Conservation (phyloP, 371 early-diverging fungal genomes). For the Syncephalastrum racemosum region DNA sequence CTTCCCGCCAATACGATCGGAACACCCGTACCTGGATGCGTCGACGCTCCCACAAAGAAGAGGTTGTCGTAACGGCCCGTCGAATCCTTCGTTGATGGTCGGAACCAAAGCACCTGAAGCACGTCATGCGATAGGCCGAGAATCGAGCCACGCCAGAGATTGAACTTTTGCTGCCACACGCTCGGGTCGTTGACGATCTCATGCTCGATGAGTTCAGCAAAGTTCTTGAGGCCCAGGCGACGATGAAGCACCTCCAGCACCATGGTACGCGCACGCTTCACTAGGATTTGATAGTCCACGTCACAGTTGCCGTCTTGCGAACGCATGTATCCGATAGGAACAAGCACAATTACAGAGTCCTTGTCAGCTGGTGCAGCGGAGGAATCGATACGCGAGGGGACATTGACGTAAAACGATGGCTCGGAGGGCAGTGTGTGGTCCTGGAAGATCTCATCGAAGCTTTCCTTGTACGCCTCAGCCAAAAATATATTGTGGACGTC, state of each 20-base stretch:
- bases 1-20: slow-evolving; percentile 66
- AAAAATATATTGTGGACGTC: slow-evolving; percentile 67
- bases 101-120: slow-evolving; percentile 59
- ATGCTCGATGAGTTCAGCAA: slow-evolving; percentile 45
- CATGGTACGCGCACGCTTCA: slow-evolving; percentile 44
- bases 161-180: slow-evolving; percentile 61
- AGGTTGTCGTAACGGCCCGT: slow-evolving; percentile 52
- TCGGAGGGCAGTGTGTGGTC: slow-evolving; percentile 45
- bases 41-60: slow-evolving; percentile 67
- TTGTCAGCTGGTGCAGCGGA: slow-evolving; percentile 54
- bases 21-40: slow-evolving; percentile 72
- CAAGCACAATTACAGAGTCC: slow-evolving; percentile 57
- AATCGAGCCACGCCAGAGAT: slow-evolving; percentile 61
- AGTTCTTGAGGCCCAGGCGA: slow-evolving; percentile 38
- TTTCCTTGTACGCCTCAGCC: slow-evolving; percentile 56
- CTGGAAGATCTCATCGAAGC: slow-evolving; percentile 63
- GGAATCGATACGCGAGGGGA: slow-evolving; percentile 60
- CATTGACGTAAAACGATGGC: slow-evolving; percentile 64
- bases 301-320: slow-evolving; percentile 6
- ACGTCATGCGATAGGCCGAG: slow-evolving; percentile 61
- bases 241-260: slow-evolving; percentile 44
- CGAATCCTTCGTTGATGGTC: slow-evolving; percentile 59
- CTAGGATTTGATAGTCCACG: slow-evolving; percentile 36
- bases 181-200: slow-evolving; percentile 61
- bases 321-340: slow-evolving; percentile 57